Evolutionary conservation across 495 filamentous ascomycete species (phyloP).

Genomic region (Lophiostoma macrostomum): DNA sequence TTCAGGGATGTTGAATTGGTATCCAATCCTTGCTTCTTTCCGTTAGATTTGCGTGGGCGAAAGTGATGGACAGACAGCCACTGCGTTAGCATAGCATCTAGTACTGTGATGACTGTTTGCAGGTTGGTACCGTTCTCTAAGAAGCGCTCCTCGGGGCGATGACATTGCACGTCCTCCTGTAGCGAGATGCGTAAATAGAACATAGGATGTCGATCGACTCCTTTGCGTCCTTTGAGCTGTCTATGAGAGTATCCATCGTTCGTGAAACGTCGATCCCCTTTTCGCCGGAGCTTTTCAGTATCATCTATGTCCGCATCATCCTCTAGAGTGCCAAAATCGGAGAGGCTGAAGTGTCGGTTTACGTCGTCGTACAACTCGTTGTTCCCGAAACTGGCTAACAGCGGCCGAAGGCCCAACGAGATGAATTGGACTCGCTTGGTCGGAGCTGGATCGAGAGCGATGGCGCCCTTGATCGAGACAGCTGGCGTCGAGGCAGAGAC

Average conservation of each 20-base stretch:
- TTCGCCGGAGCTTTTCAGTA: conserved; percentile 40
- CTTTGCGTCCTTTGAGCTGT: conserved; percentile 61
- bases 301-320: conserved; percentile 41
- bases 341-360: conserved; percentile 72
- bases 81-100: conserved; percentile 37
- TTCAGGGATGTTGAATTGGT: not conserved
- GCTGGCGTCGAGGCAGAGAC: conserved; percentile 60
- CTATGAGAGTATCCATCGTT: conserved; percentile 52
- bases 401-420: conserved; percentile 58
- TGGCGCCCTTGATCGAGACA: conserved; percentile 61
- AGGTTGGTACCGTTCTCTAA: conserved; percentile 48
- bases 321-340: conserved; percentile 70
- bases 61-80: conserved; percentile 43
- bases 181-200: conserved; percentile 75
- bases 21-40: not conserved
- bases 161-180: conserved; percentile 17
- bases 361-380: conserved; percentile 75
- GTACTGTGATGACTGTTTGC: conserved; percentile 39
- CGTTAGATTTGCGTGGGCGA: conserved; percentile 29
- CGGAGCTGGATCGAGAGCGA: conserved; percentile 67
- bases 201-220: conserved; percentile 84
- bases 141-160: conserved; percentile 29
- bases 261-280: conserved; percentile 45
- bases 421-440: conserved; percentile 77
- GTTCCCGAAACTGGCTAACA: conserved; percentile 47